Base-by-base conservation (phyloP, 2,329 filamentous ascomycete genomes). In the Trichocomaceae sp. region DNA sequence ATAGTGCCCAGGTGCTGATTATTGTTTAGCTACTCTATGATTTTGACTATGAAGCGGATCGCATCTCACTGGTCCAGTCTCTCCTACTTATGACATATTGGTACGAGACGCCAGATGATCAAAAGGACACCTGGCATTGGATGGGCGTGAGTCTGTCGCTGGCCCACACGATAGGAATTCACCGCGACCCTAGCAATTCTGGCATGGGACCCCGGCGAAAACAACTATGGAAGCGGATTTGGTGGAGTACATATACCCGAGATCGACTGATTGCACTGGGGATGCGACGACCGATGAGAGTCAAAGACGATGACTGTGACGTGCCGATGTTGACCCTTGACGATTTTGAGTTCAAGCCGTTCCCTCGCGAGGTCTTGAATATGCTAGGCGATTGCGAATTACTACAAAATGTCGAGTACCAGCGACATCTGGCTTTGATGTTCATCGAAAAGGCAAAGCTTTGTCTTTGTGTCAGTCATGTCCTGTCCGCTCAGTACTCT, bases 41-140 rank as follows among this genome's bases (percentile, higher is more conserved):
- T 68, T 95, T 96, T 62, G 92, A 97, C 70, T 95, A 95, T 70
- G 92, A 97, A 72, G 83, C 85, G 45, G 91, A 96, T 69, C 87
- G 91, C 50, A 85, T 96, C 56, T 83, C 90, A 19, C 80, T 96
- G 22, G 90, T 96, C 15, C 92, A 96, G 72, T 86, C 88, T 4
- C 78, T 96, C 20, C 78, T 96, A 22, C 79, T 96, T 57, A 91
- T 96, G 87, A 96, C 91, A 3, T 96, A 95, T 70, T 97, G 92
- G 87, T 96, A 96, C 69, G 91, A 96, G 72, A 95, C 90, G 12
- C 91, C 91, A 0, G 90, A 96, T 72, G 92, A 96, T 69, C 90
- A 96, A 68, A 96, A 96, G 71, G 92, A 96, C 69, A 96, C 91
- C 46, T 96, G 92, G 88, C 91, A 96, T 68, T 96, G 91, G 92